phyloP scores from a whole-genome alignment of 208 protist genomes.

The Trypanosoma theileri region DNA sequence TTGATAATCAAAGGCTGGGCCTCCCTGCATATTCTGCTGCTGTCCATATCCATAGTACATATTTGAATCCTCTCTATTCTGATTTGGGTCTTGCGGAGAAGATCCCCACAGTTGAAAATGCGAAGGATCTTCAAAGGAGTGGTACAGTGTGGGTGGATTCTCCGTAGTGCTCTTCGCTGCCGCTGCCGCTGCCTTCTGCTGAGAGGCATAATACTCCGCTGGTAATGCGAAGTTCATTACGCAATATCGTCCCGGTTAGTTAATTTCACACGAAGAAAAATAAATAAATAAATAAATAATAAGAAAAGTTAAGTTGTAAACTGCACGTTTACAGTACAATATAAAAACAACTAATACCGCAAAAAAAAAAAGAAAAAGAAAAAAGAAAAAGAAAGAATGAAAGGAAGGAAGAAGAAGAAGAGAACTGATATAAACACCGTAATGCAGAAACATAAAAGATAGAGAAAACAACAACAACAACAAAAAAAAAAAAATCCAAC shows the following conservation, averaged over 20 bases:
- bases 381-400: not conserved
- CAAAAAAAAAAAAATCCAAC: slow-evolving; percentile 22
- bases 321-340: not conserved
- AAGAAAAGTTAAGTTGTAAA: not conserved
- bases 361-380: slow-evolving; percentile 1
- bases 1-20: no score
- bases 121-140: slow-evolving; percentile 58
- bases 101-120: slow-evolving; percentile 25
- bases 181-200: slow-evolving; percentile 1
- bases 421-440: slow-evolving; percentile 7
- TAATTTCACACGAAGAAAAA: not conserved
- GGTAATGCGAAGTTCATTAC: slow-evolving; percentile 39
- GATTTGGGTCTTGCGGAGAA: not conserved
- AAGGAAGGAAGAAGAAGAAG: slow-evolving; percentile 7
- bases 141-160: slow-evolving; percentile 34
- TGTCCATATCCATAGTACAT: no score
- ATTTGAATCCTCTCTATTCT: no score
- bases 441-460: no score
- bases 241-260: not conserved
- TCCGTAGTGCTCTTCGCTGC: slow-evolving; percentile 14
- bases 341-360: not conserved
- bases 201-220: slow-evolving; percentile 21
- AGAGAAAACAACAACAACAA: not conserved
- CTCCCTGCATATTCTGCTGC: no score
- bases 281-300: not conserved